Conservation (phyloP, 768 basidiomycete genomes). For the Mycena crocata region DNA sequence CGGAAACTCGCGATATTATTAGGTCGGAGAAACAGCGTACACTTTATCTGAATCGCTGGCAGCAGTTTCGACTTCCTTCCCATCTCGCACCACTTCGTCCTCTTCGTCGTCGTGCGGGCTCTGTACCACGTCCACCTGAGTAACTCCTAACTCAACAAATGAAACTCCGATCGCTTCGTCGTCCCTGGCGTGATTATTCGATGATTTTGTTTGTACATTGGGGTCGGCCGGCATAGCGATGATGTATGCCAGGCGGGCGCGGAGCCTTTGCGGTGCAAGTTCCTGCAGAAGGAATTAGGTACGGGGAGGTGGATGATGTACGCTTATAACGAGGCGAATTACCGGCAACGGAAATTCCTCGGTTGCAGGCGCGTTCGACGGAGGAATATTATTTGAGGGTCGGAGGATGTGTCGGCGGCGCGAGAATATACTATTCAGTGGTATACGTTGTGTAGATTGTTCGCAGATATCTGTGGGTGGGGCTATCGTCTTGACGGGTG, state of each 20-base stretch:
- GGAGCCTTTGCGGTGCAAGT: not conserved
- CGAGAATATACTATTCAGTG: not conserved
- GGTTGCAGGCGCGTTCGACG: not conserved
- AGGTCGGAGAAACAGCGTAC: not conserved
- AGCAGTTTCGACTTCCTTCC: too few species aligned
- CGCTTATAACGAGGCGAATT: not conserved
- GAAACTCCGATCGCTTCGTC: not conserved
- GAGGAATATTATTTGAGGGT: not conserved
- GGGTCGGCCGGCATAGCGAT: not conserved
- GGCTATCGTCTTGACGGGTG: not conserved
- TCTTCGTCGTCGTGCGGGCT: not conserved
- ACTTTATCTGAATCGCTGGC: not conserved
- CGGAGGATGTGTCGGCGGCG: not conserved
- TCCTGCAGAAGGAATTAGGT: not conserved
- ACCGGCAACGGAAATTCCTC: not conserved
- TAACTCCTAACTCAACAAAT: not conserved
- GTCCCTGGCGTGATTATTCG: too few species aligned
- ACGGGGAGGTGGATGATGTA: not conserved
- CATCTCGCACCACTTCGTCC: not conserved
- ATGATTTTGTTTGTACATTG: too few species aligned
- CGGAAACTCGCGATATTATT: not conserved
- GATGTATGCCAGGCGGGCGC: not conserved
- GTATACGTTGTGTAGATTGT: not conserved
- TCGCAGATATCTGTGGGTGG: not conserved
- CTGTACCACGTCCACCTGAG: not conserved